Base-by-base conservation (phyloP, 139 green algal genomes). In the Coccomyxa sp. region DNA sequence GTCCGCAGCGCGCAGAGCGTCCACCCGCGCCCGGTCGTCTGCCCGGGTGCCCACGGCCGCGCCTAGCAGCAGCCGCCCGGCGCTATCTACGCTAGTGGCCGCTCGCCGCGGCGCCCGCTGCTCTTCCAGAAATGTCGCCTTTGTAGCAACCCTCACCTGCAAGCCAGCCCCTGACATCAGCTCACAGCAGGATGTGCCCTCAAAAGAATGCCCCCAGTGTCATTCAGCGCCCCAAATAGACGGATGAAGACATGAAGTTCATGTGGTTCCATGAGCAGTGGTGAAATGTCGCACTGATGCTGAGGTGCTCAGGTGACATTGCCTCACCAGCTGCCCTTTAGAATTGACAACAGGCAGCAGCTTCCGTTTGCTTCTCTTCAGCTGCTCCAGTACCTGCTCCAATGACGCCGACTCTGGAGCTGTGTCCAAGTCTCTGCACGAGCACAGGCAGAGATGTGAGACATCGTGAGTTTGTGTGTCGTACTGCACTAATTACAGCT, bases 41-140 rank as follows among this genome's bases (percentile, higher is more conserved):
- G 95, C 89, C 7, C 95, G 88, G 1, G 94, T 98, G 35, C 96
- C 96, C 33, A 97, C 91, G 24, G 95, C 95, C 0, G 94, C 95
- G 50, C 93, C 96, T n/a, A 90, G 85, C 41, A 92, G 89, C 78
- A 98, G 82, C 33, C 85, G 69, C 55, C 95, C 95, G 31, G 90
- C 35, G 6, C 70, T 69, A 69, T 92, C 90, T 29, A 97, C 54
- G 7, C 90, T 91, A 33, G 94, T 86, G 83, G 41, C 85, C 88
- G 69, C 71, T 69, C 76, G 82, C 77, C 31, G 82, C 64, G 84
- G 84, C 70, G 68, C n/a, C 55, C 64, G 72, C 3, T 50, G 40
- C 16, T 74, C 44, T 7, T 90, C 86, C 70, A 88, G 89, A 77
- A 94, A 89, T 22, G 83, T 81, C 37, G 82, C 73, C 27, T 91